These are phyloP conservation scores for Mycena polygramma DNA, from an alignment of 768 basidiomycete species.

Conservation along the genomic window DNA sequence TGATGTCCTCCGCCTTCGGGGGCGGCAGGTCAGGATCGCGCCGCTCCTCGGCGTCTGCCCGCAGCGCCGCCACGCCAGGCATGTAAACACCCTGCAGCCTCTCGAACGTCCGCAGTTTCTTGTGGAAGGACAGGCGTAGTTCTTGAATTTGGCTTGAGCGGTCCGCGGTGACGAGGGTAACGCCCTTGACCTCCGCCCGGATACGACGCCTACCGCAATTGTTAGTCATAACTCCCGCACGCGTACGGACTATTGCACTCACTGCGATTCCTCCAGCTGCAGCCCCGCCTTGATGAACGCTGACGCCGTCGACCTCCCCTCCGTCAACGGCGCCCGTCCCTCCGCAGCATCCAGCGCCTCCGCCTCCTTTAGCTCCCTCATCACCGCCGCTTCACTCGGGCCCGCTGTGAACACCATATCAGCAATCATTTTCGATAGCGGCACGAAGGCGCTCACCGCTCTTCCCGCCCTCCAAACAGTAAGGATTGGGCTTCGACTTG, in stretches of 20 bases:
- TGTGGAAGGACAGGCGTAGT: constrained; percentile 12
- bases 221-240: too few relatives aligned
- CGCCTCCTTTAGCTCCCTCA: too few relatives aligned
- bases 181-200: constrained; percentile 2
- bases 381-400: too few relatives aligned
- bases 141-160: constrained; percentile 23
- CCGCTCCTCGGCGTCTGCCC: constrained; percentile 18
- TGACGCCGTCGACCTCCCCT: too few relatives aligned
- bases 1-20: constrained; percentile 29
- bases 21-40: constrained; percentile 22
- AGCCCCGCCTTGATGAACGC: constrained; percentile 22
- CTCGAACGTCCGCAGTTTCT: constrained; percentile 21
- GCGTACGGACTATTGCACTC: background rate
- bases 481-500: too few relatives aligned
- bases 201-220: background rate
- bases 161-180: constrained; percentile 17
- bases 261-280: constrained; percentile 31
- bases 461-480: too few relatives aligned
- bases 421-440: constrained; percentile 14
- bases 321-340: too few relatives aligned
- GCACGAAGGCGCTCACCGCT: background rate
- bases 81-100: constrained; percentile 7
- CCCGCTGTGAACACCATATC: too few relatives aligned
- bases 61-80: constrained; percentile 13
- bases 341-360: too few relatives aligned